Percentiles rank a stretch among this genome's conserved stretches.
phyloP scores from a whole-genome alignment of 768 basidiomycete species.

The Paxillus ammoniavirescens region DNA sequence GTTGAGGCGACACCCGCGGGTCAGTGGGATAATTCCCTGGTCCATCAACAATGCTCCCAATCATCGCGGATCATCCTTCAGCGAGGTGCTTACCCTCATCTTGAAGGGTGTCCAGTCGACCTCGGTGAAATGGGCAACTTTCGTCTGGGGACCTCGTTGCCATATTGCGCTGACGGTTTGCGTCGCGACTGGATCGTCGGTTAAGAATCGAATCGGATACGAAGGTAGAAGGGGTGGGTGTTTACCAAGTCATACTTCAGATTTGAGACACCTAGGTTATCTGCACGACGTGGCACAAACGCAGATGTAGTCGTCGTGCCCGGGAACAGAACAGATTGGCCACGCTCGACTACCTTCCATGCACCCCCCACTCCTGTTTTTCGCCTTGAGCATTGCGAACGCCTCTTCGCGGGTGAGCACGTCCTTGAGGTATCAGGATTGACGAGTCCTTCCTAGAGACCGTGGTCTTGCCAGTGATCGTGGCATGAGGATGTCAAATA shows the following conservation, averaged over 20 bases:
- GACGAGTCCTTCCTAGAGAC: conserved; percentile 26
- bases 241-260: conserved; percentile 83
- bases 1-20: conserved; percentile 28
- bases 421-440: conserved; percentile 28
- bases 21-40: conserved; percentile 63
- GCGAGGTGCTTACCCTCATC: conserved; percentile 91
- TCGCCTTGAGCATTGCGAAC: conserved; percentile 70
- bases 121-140: conserved; percentile 76
- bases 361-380: conserved; percentile 77
- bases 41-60: conserved; percentile 91
- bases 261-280: conserved; percentile 91
- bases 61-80: conserved; percentile 81
- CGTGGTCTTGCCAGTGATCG: too few relatives aligned
- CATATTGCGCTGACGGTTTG: not conserved
- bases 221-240: not conserved
- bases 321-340: conserved; percentile 1
- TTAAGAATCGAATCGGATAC: not conserved
- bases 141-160: conserved; percentile 74
- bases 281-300: conserved; percentile 32
- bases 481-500: too few relatives aligned
- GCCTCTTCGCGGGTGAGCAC: conserved; percentile 70
- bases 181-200: not conserved
- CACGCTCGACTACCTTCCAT: conserved; percentile 62
- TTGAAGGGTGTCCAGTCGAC: conserved; percentile 98
- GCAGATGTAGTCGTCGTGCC: conserved; percentile 1